phyloP scores from a whole-genome alignment of 495 filamentous ascomycete species.

The Tuber magnatum region DNA sequence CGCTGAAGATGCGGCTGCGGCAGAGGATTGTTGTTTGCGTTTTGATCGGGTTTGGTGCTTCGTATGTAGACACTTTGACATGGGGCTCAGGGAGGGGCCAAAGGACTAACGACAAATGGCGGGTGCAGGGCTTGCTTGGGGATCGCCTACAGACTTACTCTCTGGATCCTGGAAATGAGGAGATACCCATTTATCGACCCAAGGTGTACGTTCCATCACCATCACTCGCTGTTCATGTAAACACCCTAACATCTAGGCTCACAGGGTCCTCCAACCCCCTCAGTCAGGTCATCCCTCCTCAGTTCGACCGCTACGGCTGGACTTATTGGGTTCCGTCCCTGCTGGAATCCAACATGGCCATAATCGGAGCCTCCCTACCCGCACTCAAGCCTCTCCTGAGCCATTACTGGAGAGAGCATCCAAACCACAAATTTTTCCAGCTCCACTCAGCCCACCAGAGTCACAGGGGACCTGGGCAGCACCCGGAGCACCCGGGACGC shows the following conservation, averaged over 20 bases:
- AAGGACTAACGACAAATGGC: neutral
- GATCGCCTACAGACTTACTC: neutral
- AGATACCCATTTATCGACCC: slow-evolving; percentile 2
- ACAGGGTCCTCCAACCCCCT: neutral
- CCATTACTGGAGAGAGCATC: neutral
- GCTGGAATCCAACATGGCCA: slow-evolving; percentile 39
- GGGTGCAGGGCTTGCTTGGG: neutral
- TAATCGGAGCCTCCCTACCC: slow-evolving; percentile 41
- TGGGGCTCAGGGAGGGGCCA: too few species aligned
- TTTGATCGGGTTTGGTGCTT: neutral
- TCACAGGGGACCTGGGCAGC: too few species aligned
- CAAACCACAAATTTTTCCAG: neutral
- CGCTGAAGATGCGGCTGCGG: neutral
- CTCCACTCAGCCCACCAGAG: too few species aligned
- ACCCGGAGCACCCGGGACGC: too few species aligned
- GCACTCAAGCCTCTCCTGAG: slow-evolving; percentile 32
- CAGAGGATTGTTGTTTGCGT: neutral
- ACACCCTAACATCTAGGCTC: neutral
- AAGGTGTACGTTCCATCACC: neutral
- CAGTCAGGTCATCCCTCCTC: neutral
- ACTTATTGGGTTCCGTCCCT: slow-evolving; percentile 19
- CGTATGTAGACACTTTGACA: neutral
- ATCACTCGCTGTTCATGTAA: too few species aligned
- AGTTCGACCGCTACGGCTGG: slow-evolving; percentile 6
- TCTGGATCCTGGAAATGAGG: neutral